Percentiles rank a stretch among this genome's conserved stretches.
phyloP scores from a whole-genome alignment of 805 yeast species.

The Starmera quercuum region DNA sequence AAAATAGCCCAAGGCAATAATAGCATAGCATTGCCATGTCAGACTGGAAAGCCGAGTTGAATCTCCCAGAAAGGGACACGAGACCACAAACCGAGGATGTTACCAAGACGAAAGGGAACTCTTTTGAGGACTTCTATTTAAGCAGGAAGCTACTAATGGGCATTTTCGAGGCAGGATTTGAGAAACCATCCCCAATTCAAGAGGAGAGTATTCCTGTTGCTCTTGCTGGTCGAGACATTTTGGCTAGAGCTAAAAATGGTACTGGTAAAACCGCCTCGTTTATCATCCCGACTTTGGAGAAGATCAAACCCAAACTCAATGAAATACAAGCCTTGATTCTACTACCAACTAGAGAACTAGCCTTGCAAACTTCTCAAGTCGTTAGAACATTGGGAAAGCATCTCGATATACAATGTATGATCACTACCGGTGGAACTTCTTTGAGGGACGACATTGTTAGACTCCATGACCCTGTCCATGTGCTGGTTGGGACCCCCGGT shows the following conservation, averaged over 20 bases:
- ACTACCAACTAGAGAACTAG: conserved; percentile 97
- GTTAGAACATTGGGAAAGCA: conserved; percentile 94
- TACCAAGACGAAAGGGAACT: conserved; percentile 78
- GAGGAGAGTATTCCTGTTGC: conserved; percentile 97
- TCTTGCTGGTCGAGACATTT: conserved; percentile 86
- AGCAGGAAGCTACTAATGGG: conserved; percentile 96
- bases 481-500: conserved; percentile 96
- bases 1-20: too few relatives aligned
- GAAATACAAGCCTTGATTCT: conserved; percentile 88
- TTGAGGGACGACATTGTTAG: conserved; percentile 91
- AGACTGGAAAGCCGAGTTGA: conserved; percentile 70
- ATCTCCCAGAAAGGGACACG: conserved; percentile 77
- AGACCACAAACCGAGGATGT: conserved; percentile 98
- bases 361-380: conserved; percentile 95
- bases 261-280: conserved; percentile 99
- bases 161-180: conserved; percentile 97
- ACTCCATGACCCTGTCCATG: conserved; percentile 87
- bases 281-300: conserved; percentile 87
- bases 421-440: conserved; percentile 96
- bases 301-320: conserved; percentile 72
- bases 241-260: conserved; percentile 97
- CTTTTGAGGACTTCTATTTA: conserved; percentile 86
- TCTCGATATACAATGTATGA: conserved; percentile 89
- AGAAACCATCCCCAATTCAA: conserved; percentile 96
- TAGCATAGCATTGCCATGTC: too few relatives aligned